Conservation (phyloP, 805 yeast species). For the Hanseniaspora hatyaiensis region DNA sequence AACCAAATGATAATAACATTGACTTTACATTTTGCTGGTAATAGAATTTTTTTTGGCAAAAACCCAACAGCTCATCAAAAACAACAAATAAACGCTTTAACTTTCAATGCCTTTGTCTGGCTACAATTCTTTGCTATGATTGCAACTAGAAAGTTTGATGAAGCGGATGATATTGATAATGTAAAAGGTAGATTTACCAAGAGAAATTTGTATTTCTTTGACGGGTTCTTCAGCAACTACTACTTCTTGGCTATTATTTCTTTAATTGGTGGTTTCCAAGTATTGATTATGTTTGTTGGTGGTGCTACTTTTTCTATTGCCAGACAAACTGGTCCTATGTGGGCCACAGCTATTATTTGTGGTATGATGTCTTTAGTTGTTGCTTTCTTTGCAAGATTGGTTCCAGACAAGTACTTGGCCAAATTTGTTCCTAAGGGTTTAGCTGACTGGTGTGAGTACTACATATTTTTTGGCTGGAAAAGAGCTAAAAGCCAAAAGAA, state of each 20-base stretch:
- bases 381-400: constrained; percentile 61
- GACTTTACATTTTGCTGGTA: constrained; percentile 69
- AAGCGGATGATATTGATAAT: constrained; percentile 54
- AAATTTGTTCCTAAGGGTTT: constrained; percentile 52
- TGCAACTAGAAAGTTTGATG: constrained; percentile 83
- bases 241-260: constrained; percentile 63
- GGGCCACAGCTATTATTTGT: constrained; percentile 78
- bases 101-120: constrained; percentile 96
- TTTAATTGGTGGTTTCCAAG: constrained; percentile 73
- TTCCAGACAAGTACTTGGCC: constrained; percentile 71
- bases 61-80: constrained; percentile 34
- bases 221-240: constrained; percentile 68
- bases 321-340: constrained; percentile 70
- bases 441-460: constrained; percentile 27
- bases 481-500: constrained; percentile 8
- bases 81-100: constrained; percentile 64
- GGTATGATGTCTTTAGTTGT: constrained; percentile 73
- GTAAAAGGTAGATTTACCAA: constrained; percentile 48
- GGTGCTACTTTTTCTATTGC: constrained; percentile 86
- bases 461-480: constrained; percentile 15
- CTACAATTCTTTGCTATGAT: constrained; percentile 88
- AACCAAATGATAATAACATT: constrained; percentile 75
- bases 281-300: constrained; percentile 89
- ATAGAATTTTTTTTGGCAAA: constrained; percentile 39
- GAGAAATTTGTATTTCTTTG: constrained; percentile 68